These are phyloP conservation scores for Marchantia paleacea DNA, from an alignment of 225 moss, liverwort and hornwort species.

Conservation along the genomic window DNA sequence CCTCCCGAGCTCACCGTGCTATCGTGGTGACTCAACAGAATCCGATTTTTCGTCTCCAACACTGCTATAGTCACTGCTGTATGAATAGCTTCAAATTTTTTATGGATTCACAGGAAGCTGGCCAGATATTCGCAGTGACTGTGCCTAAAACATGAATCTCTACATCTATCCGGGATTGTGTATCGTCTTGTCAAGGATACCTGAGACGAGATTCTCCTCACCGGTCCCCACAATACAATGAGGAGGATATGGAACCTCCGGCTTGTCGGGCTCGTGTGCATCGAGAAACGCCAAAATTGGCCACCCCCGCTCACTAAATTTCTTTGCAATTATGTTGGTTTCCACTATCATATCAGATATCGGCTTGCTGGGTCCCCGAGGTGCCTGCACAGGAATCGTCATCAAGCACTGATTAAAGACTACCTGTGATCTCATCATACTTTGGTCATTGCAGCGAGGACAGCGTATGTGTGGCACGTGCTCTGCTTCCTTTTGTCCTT, in stretches of 20 bases:
- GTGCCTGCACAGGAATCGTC: slow-evolving; percentile 55
- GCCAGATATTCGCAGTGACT: no score
- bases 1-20: neutral
- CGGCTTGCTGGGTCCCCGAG: slow-evolving; percentile 36
- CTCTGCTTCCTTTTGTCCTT: no score
- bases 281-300: slow-evolving; percentile 79
- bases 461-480: no score
- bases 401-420: neutral
- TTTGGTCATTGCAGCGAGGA: no score
- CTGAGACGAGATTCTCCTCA: slow-evolving; percentile 82
- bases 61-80: no score
- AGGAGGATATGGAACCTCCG: slow-evolving; percentile 65
- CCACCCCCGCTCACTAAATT: slow-evolving; percentile 63
- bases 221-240: slow-evolving; percentile 79
- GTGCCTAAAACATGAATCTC: no score
- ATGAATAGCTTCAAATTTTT: no score
- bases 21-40: neutral
- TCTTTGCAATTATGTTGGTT: slow-evolving; percentile 51
- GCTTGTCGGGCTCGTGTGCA: slow-evolving; percentile 61
- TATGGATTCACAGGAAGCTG: no score
- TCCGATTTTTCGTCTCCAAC: no score
- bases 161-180: no score
- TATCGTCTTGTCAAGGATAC: slow-evolving; percentile 25
- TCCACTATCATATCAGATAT: slow-evolving; percentile 63
- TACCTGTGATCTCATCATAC: neutral